Base-by-base conservation (phyloP, 108 stramenopile species). In the Nannochloropsis oceanica region DNA sequence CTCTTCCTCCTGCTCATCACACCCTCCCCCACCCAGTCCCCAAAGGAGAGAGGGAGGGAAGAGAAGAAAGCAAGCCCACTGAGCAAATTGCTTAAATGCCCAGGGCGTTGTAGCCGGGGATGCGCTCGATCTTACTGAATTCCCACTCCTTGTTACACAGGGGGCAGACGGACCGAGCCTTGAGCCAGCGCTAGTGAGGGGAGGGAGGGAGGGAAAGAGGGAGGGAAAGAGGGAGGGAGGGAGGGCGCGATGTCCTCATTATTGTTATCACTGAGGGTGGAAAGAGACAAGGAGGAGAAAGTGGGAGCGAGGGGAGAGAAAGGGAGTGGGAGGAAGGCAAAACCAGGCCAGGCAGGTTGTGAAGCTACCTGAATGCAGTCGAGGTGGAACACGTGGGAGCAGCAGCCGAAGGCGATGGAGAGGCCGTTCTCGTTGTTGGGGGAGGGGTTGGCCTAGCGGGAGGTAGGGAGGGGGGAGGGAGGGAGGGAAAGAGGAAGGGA, bases 101-200 rank as follows among this genome's bases (percentile, higher is more conserved):
- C 27, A 89, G 83, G 80, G 73, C 91, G 25, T 91, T 89, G 46
- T 92, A 91, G 11, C 91, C 91, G 13, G 90, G 91, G 11, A 92
- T 90, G 73, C 89, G 85, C 84, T 99, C 97, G 89, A 99, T 99
- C 91, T 99, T 99, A 79, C 96, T 93, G 91, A 97, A 97, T 84
- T 99, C 99, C 99, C 99, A 99, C 93, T 98, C 97, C 93, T 96
- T 97, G 89, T 97, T 97, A 84, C 98, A 99, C 26, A 99, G 92
- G 11, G 98, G 97, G 92, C 98, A 99, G 9, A 98, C 97, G 84
- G 93, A 94, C 84, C 97, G 85, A 11, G 97, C 97, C 91, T 95
- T 96, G 82, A 98, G 89, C 98, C 98, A 99, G 81, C 98, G 93
- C 91, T 73, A 10, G n/a, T 5, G 2, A 9, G 10, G 10, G 59